Percentiles rank a stretch among this genome's conserved stretches.
These are phyloP conservation scores for Zychaea mexicana DNA, from an alignment of 371 early-diverging fungal genomes.

Conservation along the genomic window DNA sequence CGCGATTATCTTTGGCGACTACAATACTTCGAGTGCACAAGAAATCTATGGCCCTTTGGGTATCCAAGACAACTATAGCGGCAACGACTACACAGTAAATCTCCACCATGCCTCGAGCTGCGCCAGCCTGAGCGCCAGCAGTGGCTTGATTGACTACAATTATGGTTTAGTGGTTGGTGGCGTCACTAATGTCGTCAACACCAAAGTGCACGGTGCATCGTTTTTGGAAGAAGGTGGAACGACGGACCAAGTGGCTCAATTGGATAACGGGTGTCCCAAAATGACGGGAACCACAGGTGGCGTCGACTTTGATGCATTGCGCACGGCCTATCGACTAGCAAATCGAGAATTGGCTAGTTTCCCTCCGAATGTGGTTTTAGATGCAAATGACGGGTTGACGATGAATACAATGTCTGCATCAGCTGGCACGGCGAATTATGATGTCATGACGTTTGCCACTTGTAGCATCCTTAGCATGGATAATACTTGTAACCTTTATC, in stretches of 20 bases:
- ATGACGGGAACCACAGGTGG: not conserved
- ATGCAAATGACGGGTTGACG: not conserved
- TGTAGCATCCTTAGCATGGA: not conserved
- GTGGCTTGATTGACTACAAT: no score
- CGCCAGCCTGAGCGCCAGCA: not conserved
- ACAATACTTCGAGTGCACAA: constrained; percentile 4
- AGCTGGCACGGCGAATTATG: not conserved
- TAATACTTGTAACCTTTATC: not conserved
- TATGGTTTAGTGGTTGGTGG: constrained; percentile 6
- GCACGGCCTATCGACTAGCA: not conserved
- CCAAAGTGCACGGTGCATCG: constrained; percentile 17
- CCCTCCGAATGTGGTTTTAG: not conserved
- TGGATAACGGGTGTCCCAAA: not conserved
- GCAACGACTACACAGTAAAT: not conserved
- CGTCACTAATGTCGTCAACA: not conserved
- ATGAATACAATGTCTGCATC: no score
- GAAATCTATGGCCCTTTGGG: constrained; percentile 22
- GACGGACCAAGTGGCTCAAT: not conserved
- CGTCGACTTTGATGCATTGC: not conserved
- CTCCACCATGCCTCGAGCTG: not conserved
- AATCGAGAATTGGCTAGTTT: not conserved
- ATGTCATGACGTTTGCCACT: constrained; percentile 8
- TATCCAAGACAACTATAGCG: constrained; percentile 10
- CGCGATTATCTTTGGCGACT: constrained; percentile 21
- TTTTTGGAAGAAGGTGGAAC: constrained; percentile 1